Evolutionary conservation across 257 asterid species (phyloP), one percentile per base, ranked within the genome.

Genomic region (Ajuga chamaepitys): DNA sequence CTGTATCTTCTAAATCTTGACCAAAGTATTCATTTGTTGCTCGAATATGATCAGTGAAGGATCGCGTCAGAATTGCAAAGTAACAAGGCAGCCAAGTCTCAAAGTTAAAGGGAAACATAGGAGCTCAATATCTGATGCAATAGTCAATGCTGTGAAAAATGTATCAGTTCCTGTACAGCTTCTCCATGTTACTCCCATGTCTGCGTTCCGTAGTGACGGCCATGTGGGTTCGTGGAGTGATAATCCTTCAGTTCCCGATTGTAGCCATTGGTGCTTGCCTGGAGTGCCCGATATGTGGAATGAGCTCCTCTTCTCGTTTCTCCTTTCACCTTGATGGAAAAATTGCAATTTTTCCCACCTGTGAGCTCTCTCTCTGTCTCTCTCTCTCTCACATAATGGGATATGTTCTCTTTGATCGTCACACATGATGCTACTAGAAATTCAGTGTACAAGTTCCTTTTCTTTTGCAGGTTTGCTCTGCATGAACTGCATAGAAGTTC

Each of bases 221-320:
- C 97, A 89, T 48, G 86, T 87, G n/a, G 95, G 95, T 24, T 28
- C 84, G 14, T 87, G 89, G 86, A 89, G 88, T n/a, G 88, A 84
- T 66, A 83, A 78, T 68, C 95, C 95, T 18, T 74, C 79, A 1
- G 91, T 89, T 34, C 98, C 89, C 1, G 98, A 89, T 68, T 93
- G 97, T 61, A 93, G 97, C 78, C 98, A 93, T 68, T 93, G 97
- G 91, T 93, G 97, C 74, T 79, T 93, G 72, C 98, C 97, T 34
- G 96, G 98, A 32, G 92, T 91, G 7, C 97, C 97, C 0, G 97
- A 92, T 70, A 74, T 63, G 66, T 92, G 97, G 98, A 92, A 87
- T 41, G 96, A 92, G 78, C 58, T 89, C 42, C 86, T 89, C 73
- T 84, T 92, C 72, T 25, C 83, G 9, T 71, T 66, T 60, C 67